These are phyloP conservation scores for Thalassiosira profunda DNA, from an alignment of 108 stramenopile species.

Conservation along the genomic window DNA sequence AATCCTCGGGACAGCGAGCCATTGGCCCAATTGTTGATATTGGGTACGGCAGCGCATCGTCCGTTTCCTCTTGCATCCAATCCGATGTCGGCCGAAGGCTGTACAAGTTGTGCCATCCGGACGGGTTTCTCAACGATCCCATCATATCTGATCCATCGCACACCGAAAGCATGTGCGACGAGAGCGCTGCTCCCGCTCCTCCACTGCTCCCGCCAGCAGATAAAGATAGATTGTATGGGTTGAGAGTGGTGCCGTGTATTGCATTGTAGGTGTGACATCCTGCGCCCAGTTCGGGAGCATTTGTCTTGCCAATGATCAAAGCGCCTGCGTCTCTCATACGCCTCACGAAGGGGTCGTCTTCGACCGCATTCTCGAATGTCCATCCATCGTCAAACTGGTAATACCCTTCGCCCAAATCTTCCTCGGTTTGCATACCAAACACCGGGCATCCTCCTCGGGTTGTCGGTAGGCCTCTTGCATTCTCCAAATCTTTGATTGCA, in stretches of 20 bases:
- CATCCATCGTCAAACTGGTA: too few species aligned
- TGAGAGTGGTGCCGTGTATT: slow-evolving; percentile 50
- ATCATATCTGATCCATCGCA: slow-evolving; percentile 70
- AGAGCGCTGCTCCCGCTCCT: slow-evolving; percentile 60
- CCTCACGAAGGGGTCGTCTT: slow-evolving; percentile 44
- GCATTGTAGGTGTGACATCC: slow-evolving; percentile 57
- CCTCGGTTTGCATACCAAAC: not conserved
- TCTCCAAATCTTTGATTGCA: slow-evolving; percentile 63
- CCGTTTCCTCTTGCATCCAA: slow-evolving; percentile 30
- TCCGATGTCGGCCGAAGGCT: slow-evolving; percentile 62
- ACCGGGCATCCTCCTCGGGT: slow-evolving; percentile 55
- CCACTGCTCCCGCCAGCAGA: slow-evolving; percentile 66
- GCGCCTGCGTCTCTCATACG: slow-evolving; percentile 30
- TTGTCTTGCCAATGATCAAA: slow-evolving; percentile 40
- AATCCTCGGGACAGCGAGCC: slow-evolving; percentile 58
- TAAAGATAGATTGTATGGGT: slow-evolving; percentile 41
- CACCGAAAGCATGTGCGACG: slow-evolving; percentile 50
- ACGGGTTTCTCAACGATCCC: slow-evolving; percentile 64
- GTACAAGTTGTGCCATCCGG: slow-evolving; percentile 69
- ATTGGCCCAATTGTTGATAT: slow-evolving; percentile 63
- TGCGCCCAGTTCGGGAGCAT: slow-evolving; percentile 23
- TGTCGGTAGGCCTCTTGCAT: slow-evolving; percentile 52
- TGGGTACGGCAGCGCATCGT: slow-evolving; percentile 36
- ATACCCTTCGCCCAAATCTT: not conserved
- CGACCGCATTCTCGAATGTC: slow-evolving; percentile 6